Evolutionary conservation across 2,329 filamentous ascomycete species (phyloP), one percentile per base, ranked within the genome.

Genomic region (Periglandula ipomoeae): DNA sequence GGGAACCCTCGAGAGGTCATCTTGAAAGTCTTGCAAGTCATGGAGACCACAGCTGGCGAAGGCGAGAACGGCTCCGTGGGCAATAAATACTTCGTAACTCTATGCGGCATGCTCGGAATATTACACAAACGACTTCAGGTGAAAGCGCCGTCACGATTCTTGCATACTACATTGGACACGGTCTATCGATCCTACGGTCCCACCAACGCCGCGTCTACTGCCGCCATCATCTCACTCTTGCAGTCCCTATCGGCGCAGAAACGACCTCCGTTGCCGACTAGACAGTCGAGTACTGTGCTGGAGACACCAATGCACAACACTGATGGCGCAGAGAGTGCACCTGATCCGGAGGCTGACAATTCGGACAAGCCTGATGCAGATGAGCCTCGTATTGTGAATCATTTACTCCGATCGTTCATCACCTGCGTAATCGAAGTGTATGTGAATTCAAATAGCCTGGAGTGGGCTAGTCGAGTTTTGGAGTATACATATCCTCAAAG

Each of bases 1-100:
- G 87, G 87, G 45, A 93, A 91, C 61, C 87, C 87, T 1, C 74
- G 87, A 45, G 87, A 93, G 65, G 85, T 89, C 41, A 84, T 91
- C 51, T 72, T 93, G 57, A 90, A 90, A 62, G 81, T 89, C 26
- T 82, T 87, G 23, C 86, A 90, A 62, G 78, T 80, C 13, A 70
- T 93, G 52, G 79, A 85, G 46, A 74, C 78, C 42, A 63, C 66
- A 5, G 62, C 66, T 39, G 60, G 62, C 1, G 66, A 66, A 1
- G 59, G 55, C 10, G 66, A 69, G 5, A 64, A 70, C 7, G 66
- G 68, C 7, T 63, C 64, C 9, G 65, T 66, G 19, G 59, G 57
- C 22, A 59, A 55, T 44, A 59, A 66, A 48, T 81, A 81, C 53
- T 89, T 89, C 61, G 79, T 85, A 55, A 75, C 78, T 5, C 70